These are phyloP conservation scores for Fusarium odoratissimum DNA, from an alignment of 2,329 filamentous ascomycete genomes.

Conservation along the genomic window DNA sequence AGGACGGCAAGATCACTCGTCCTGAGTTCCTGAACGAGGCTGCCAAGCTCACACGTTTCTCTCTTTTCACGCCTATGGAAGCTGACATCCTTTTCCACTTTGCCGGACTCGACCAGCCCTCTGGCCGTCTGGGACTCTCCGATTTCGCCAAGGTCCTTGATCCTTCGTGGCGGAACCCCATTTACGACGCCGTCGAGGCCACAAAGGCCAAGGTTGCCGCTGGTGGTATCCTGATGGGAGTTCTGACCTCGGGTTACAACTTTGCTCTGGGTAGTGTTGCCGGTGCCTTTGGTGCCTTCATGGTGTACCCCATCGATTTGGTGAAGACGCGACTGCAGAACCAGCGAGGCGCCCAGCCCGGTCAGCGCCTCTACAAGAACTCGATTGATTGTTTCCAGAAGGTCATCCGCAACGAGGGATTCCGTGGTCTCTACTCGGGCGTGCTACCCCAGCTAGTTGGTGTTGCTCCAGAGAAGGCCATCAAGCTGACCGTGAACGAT, in stretches of 20 bases:
- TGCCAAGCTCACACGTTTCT: constrained; percentile 90
- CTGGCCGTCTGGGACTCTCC: constrained; percentile 80
- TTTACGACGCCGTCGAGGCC: constrained; percentile 62
- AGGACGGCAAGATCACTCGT: constrained; percentile 92
- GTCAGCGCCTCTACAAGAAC: constrained; percentile 94
- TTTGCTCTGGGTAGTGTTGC: constrained; percentile 90
- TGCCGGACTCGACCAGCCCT: constrained; percentile 89
- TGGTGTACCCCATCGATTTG: constrained; percentile 98
- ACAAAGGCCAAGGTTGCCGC: constrained; percentile 52
- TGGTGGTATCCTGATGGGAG: constrained; percentile 64
- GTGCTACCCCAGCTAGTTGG: constrained; percentile 95
- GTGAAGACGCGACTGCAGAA: constrained; percentile 99
- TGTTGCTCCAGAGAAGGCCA: constrained; percentile 98
- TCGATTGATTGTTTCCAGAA: constrained; percentile 95
- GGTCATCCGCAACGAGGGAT: constrained; percentile 91
- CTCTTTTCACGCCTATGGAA: constrained; percentile 97
- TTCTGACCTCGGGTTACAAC: constrained; percentile 82
- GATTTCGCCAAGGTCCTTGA: constrained; percentile 98
- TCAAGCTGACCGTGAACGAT: constrained; percentile 99
- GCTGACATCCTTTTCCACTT: constrained; percentile 99
- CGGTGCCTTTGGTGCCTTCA: constrained; percentile 97
- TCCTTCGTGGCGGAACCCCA: constrained; percentile 82
- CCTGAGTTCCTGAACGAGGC: constrained; percentile 96
- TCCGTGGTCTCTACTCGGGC: constrained; percentile 91
- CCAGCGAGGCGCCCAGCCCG: constrained; percentile 84